Percentiles rank a stretch among this genome's conserved stretches.
These are phyloP conservation scores for Rubia yunnanensis DNA, from an alignment of 257 asterid species.

Conservation along the genomic window DNA sequence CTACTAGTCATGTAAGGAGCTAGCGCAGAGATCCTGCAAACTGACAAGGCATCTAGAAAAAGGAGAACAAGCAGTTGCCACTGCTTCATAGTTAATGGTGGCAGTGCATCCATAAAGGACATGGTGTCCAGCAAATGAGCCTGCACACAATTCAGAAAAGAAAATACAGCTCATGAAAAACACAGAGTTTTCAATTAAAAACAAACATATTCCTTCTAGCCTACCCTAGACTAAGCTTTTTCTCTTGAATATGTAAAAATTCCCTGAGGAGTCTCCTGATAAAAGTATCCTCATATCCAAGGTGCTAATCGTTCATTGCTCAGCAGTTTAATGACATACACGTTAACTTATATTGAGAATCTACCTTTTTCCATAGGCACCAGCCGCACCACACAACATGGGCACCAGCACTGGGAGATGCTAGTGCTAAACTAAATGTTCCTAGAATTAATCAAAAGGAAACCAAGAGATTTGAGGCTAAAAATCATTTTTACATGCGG, in stretches of 20 bases:
- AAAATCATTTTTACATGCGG: background rate
- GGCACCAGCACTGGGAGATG: background rate
- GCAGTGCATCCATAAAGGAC: conserved; percentile 80
- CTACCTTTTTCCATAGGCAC: too few species aligned
- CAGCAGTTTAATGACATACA: background rate
- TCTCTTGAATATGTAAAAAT: background rate
- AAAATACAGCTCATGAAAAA: background rate
- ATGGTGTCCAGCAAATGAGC: conserved; percentile 63
- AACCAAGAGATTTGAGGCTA: too few species aligned
- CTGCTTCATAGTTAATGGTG: conserved; percentile 73
- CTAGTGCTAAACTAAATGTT: too few species aligned
- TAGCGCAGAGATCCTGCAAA: conserved; percentile 60
- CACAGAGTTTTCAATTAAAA: background rate
- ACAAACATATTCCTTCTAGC: too few species aligned
- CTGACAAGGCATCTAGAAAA: conserved; percentile 88
- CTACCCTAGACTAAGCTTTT: background rate
- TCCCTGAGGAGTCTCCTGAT: conserved; percentile 1
- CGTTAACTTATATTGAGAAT: too few species aligned
- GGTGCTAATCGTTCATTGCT: background rate
- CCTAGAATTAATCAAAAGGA: background rate
- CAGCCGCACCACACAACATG: background rate
- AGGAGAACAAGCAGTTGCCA: conserved; percentile 69
- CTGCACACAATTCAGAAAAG: conserved; percentile 32
- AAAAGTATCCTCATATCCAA: background rate
- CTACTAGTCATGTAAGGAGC: conserved; percentile 41